These are phyloP conservation scores for Pyrenophora tritici-repentis DNA, from an alignment of 2,329 filamentous ascomycete species.

Conservation along the genomic window DNA sequence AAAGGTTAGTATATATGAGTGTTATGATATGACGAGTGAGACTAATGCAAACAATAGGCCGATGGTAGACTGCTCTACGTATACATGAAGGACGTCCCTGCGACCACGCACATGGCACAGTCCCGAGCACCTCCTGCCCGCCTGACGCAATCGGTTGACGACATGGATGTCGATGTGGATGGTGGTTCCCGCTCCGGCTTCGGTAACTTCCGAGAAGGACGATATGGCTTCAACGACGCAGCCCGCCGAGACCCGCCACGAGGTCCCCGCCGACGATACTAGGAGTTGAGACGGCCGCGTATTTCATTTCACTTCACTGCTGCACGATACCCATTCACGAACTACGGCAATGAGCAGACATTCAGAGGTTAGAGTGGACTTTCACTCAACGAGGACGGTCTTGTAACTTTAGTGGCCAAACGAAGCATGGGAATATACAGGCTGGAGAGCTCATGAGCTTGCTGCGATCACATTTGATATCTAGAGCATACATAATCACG, in stretches of 20 bases:
- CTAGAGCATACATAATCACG: slow-evolving; percentile 9
- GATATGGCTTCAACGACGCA: slow-evolving; percentile 49
- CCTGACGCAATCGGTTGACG: slow-evolving; percentile 36
- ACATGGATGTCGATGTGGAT: slow-evolving; percentile 51
- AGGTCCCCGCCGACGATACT: slow-evolving; percentile 43
- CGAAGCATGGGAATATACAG: slow-evolving; percentile 2
- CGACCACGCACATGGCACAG: slow-evolving; percentile 38
- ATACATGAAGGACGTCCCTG: slow-evolving; percentile 63
- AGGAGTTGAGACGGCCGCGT: slow-evolving; percentile 6
- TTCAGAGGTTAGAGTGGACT: neutral
- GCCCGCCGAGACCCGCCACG: slow-evolving; percentile 35
- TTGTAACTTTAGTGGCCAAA: slow-evolving; percentile 5
- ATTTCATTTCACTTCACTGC: slow-evolving; percentile 16
- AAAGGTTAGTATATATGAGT: slow-evolving; percentile 60
- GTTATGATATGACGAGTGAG: neutral
- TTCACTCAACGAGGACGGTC: neutral
- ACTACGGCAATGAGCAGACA: slow-evolving; percentile 9
- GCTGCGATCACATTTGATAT: slow-evolving; percentile 5
- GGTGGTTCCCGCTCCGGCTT: slow-evolving; percentile 29
- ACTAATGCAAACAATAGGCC: slow-evolving; percentile 59
- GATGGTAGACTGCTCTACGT: slow-evolving; percentile 76
- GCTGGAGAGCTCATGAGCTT: neutral
- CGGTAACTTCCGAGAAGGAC: slow-evolving; percentile 50
- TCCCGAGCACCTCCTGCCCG: slow-evolving; percentile 29
- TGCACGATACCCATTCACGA: slow-evolving; percentile 36